Percentiles rank a stretch among this genome's conserved stretches.
phyloP scores from a whole-genome alignment of 441 rosid genomes.

The Populus hybrid region DNA sequence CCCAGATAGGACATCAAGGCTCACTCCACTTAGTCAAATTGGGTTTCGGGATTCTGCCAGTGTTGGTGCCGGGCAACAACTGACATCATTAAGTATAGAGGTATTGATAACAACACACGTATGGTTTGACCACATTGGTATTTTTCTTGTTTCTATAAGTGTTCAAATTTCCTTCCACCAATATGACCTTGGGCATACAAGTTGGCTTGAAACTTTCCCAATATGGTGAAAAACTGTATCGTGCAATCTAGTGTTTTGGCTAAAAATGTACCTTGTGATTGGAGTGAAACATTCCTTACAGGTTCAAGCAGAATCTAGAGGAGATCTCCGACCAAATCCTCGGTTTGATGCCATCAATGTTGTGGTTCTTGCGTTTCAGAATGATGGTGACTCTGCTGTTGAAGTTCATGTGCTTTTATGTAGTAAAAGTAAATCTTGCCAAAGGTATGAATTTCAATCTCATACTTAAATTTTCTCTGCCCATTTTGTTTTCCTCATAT shows the following conservation, averaged over 20 bases:
- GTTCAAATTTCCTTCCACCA: conserved; percentile 4
- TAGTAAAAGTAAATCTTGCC: conserved; percentile 38
- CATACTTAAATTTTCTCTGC: conserved; percentile 5
- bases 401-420: conserved; percentile 56
- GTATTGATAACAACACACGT: conserved; percentile 33
- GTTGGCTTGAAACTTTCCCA: not conserved
- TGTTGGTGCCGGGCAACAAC: conserved; percentile 94
- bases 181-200: conserved; percentile 1
- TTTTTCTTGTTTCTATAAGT: not conserved
- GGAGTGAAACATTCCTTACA: conserved; percentile 29
- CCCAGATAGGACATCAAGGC: conserved; percentile 68
- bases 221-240: not conserved
- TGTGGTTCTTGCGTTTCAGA: conserved; percentile 67
- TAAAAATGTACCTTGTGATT: conserved; percentile 8
- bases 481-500: not conserved
- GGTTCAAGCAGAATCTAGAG: conserved; percentile 92
- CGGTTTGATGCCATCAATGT: conserved; percentile 75
- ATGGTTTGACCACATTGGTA: conserved; percentile 7
- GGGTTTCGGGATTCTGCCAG: conserved; percentile 98
- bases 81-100: conserved; percentile 89
- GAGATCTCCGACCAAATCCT: conserved; percentile 88
- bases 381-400: conserved; percentile 48
- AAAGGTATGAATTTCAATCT: conserved; percentile 44
- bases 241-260: not conserved
- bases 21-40: conserved; percentile 91